A percentile compares a stretch with the other conserved stretches of the same genome.
Conservation (phyloP, 148 eudicot species). For the Mesembryanthemum crystallinum region DNA sequence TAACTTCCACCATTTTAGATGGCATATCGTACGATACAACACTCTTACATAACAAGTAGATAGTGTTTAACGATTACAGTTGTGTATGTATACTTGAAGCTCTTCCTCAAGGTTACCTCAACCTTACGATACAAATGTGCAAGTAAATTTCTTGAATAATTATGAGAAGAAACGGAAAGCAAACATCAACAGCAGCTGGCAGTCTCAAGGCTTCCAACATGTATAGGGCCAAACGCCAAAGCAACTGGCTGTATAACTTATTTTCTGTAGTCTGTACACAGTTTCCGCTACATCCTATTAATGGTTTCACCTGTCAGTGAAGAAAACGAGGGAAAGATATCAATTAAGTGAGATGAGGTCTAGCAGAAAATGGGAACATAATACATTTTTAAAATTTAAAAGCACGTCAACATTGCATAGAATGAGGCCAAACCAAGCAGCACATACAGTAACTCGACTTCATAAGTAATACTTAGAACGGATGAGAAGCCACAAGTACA, state of each 20-base stretch:
- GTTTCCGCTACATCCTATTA: slow-evolving; percentile 14
- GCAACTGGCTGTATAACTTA: slow-evolving; percentile 7
- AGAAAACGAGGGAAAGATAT: not conserved
- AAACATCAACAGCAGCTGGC: not conserved
- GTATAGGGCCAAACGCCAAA: not conserved
- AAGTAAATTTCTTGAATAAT: not conserved
- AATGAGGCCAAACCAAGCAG: not conserved
- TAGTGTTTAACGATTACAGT: not conserved
- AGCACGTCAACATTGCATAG: not conserved
- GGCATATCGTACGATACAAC: no score
- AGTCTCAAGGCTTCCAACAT: slow-evolving; percentile 8
- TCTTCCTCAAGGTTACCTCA: not conserved
- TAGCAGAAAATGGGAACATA: not conserved
- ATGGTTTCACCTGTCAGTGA: slow-evolving; percentile 22
- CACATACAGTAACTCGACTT: not conserved
- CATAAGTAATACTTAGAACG: not conserved
- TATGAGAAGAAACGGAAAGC: slow-evolving; percentile 6
- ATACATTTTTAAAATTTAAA: not conserved
- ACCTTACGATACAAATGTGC: not conserved
- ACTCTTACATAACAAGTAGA: not conserved
- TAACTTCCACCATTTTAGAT: no score
- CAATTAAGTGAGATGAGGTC: not conserved
- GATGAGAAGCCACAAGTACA: not conserved
- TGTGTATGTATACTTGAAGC: slow-evolving; percentile 10
- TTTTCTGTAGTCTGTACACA: slow-evolving; percentile 12